These are phyloP conservation scores for Blumeria hordei DNA, from an alignment of 2,329 filamentous ascomycete genomes.

Conservation along the genomic window DNA sequence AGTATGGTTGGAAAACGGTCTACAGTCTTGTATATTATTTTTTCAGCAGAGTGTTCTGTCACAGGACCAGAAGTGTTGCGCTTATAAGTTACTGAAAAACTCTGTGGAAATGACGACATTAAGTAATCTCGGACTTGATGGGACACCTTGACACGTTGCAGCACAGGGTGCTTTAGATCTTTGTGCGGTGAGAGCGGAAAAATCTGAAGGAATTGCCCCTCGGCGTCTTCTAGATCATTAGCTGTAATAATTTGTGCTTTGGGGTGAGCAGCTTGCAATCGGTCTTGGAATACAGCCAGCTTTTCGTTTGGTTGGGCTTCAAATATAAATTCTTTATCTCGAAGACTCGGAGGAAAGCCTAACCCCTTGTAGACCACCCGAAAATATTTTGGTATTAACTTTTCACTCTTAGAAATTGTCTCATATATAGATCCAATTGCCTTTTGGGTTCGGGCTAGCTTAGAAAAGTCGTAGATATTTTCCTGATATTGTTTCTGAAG, in stretches of 20 bases:
- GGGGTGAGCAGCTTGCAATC: constrained; percentile 72
- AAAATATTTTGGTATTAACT: constrained; percentile 65
- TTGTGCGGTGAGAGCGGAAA: constrained; percentile 62
- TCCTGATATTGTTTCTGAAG: constrained; percentile 77
- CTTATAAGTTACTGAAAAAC: constrained; percentile 54
- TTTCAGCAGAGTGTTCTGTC: constrained; percentile 56
- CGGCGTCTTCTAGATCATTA: constrained; percentile 46
- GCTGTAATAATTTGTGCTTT: constrained; percentile 55
- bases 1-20: constrained; percentile 83
- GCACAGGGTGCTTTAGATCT: constrained; percentile 60
- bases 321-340: constrained; percentile 84
- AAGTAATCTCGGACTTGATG: constrained; percentile 71
- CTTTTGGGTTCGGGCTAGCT: constrained; percentile 68
- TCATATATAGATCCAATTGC: constrained; percentile 89
- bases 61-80: constrained; percentile 45
- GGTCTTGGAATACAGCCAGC: constrained; percentile 62
- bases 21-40: constrained; percentile 58
- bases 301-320: constrained; percentile 60
- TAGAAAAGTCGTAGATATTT: constrained; percentile 74
- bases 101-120: constrained; percentile 50
- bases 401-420: constrained; percentile 59
- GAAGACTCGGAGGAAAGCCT: constrained; percentile 56
- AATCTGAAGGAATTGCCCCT: constrained; percentile 76
- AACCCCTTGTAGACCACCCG: constrained; percentile 73
- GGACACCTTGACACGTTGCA: constrained; percentile 65